Evolutionary conservation across 306 rosid species (phyloP).

Genomic region (Trifolium fragiferum): DNA sequence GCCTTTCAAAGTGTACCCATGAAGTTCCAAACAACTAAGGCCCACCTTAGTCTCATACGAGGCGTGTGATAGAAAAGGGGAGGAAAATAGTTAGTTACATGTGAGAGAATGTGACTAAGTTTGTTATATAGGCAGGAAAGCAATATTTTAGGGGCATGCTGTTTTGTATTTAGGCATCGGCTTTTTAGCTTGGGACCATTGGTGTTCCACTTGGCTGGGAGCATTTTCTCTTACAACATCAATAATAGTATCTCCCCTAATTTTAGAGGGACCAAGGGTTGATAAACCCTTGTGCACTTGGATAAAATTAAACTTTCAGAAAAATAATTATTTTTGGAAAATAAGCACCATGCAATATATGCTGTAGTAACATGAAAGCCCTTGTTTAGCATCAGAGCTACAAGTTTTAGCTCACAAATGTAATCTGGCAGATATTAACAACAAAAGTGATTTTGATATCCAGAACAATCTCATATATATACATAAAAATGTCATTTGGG

Average conservation of each 20-base stretch:
- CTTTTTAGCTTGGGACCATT: neutral
- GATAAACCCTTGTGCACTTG: slow-evolving; percentile 3
- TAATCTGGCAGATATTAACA: slow-evolving; percentile 24
- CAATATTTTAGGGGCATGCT: neutral
- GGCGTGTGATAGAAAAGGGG: too few species aligned
- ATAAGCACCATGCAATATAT: slow-evolving; percentile 21
- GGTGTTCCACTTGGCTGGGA: neutral
- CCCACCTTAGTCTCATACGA: neutral
- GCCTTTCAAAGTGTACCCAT: neutral
- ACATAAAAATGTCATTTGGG: slow-evolving; percentile 8
- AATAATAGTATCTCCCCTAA: neutral
- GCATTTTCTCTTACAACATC: neutral
- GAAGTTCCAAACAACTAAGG: neutral
- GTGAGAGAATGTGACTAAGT: neutral
- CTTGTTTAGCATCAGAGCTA: slow-evolving; percentile 17
- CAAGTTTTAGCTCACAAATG: slow-evolving; percentile 28
- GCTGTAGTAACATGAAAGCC: slow-evolving; percentile 10
- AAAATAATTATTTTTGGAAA: slow-evolving; percentile 23
- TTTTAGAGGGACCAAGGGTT: neutral
- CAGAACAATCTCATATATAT: slow-evolving; percentile 16
- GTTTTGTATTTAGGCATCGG: neutral
- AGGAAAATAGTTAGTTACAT: too few species aligned
- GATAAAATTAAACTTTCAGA: neutral
- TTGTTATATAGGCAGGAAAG: neutral
- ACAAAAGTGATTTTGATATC: slow-evolving; percentile 16